These are phyloP conservation scores for Biscogniauxia mediterranea DNA, from an alignment of 2,329 filamentous ascomycete genomes.

Conservation along the genomic window DNA sequence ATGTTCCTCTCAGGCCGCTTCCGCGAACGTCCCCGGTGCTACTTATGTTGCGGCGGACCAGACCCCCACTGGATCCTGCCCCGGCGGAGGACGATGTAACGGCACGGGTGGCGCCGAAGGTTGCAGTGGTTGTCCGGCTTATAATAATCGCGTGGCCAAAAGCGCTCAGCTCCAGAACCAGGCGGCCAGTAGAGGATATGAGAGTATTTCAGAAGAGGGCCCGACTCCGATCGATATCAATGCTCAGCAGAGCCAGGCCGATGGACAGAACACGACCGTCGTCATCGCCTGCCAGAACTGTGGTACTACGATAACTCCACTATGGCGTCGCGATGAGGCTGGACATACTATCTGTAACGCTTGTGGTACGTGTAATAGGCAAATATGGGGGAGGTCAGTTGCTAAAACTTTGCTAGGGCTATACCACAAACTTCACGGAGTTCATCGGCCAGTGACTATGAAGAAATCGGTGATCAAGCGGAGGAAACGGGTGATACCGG, in stretches of 20 bases:
- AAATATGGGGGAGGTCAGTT: background rate
- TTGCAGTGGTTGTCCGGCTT: conserved; percentile 93
- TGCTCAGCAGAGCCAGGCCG: conserved; percentile 40
- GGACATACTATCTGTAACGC: conserved; percentile 98
- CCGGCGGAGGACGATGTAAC: conserved; percentile 91
- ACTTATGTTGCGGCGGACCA: conserved; percentile 78
- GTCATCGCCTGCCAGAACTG: conserved; percentile 97
- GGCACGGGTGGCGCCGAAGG: conserved; percentile 93
- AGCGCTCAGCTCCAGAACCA: conserved; percentile 61
- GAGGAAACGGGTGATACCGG: conserved; percentile 89
- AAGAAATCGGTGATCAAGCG: conserved; percentile 98
- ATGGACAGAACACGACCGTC: conserved; percentile 53
- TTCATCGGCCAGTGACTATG: conserved; percentile 95
- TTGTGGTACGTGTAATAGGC: conserved; percentile 66
- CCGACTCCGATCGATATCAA: conserved; percentile 49
- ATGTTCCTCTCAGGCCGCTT: conserved; percentile 38
- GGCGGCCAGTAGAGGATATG: conserved; percentile 24
- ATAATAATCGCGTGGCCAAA: conserved; percentile 94
- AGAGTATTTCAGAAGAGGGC: conserved; percentile 34
- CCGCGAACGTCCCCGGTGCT: conserved; percentile 47
- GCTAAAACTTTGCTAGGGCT: conserved; percentile 58
- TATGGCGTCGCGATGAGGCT: conserved; percentile 91
- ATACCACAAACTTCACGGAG: conserved; percentile 94
- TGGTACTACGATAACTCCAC: conserved; percentile 89
- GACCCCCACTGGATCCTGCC: conserved; percentile 80